Conservation (phyloP, 306 rosid species). For the Mimosa pudica region DNA sequence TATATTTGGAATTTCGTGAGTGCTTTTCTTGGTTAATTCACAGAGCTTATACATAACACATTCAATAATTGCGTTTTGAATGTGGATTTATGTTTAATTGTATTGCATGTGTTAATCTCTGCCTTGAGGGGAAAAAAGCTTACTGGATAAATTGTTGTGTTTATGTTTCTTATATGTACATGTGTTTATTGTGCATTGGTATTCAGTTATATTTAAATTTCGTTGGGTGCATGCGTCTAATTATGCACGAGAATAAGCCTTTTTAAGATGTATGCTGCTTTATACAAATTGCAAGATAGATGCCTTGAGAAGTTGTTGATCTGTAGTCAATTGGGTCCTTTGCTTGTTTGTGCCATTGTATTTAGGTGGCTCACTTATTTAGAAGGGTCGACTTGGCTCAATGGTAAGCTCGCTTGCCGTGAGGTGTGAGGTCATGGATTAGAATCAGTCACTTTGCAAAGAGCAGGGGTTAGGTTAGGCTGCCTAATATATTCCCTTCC, state of each 20-base stretch:
- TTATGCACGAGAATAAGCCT: not conserved
- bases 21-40: too few species aligned
- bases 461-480: too few species aligned
- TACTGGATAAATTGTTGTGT: not conserved
- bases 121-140: not conserved
- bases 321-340: not conserved
- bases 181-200: not conserved
- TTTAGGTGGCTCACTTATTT: not conserved
- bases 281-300: not conserved
- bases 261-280: not conserved
- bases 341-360: not conserved
- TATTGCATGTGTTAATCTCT: constrained; percentile 7
- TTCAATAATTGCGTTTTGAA: not conserved
- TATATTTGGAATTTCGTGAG: too few species aligned
- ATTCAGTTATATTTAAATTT: not conserved
- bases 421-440: too few species aligned
- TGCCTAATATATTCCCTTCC: too few species aligned
- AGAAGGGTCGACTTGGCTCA: too few species aligned
- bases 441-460: too few species aligned
- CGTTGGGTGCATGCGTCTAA: not conserved
- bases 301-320: not conserved
- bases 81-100: not conserved
- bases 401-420: too few species aligned
- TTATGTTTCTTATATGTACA: not conserved
- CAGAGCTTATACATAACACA: not conserved